phyloP scores from a whole-genome alignment of 2,329 filamentous ascomycete species.

The Apiospora malaysiana region DNA sequence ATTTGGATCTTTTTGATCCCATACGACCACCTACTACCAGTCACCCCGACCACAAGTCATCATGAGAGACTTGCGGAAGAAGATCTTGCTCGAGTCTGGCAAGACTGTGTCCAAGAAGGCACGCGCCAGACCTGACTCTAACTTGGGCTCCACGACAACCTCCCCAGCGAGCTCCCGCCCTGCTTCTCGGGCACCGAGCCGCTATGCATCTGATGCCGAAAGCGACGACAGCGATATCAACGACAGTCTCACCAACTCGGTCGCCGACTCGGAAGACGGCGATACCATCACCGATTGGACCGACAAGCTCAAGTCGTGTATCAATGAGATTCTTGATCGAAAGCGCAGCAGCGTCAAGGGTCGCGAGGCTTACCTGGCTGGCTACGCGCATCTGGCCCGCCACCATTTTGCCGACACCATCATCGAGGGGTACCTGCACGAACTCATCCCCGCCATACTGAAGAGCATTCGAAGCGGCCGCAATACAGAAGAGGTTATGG shows the following conservation, averaged over 20 bases:
- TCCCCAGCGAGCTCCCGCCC: slow-evolving; percentile 64
- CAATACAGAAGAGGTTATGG: slow-evolving; percentile 70
- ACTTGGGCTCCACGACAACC: slow-evolving; percentile 61
- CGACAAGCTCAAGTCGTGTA: slow-evolving; percentile 65
- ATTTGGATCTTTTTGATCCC: neutral
- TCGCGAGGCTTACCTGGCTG: slow-evolving; percentile 67
- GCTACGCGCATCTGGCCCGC: slow-evolving; percentile 70
- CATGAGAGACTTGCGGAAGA: slow-evolving; percentile 71
- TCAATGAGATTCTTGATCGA: slow-evolving; percentile 73
- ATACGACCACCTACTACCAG: neutral
- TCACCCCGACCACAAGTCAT: slow-evolving; percentile 25
- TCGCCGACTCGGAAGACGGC: slow-evolving; percentile 70
- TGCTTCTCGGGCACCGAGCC: slow-evolving; percentile 64
- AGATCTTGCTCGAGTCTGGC: slow-evolving; percentile 71
- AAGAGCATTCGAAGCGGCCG: slow-evolving; percentile 73
- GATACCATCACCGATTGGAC: slow-evolving; percentile 64
- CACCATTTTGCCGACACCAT: slow-evolving; percentile 70
- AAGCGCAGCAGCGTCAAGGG: slow-evolving; percentile 79
- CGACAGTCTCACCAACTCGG: slow-evolving; percentile 53
- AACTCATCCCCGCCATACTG: slow-evolving; percentile 69
- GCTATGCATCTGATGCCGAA: slow-evolving; percentile 70
- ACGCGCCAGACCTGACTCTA: slow-evolving; percentile 60
- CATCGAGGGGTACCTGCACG: slow-evolving; percentile 62
- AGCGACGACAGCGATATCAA: slow-evolving; percentile 57
- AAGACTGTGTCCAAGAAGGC: slow-evolving; percentile 77